Conservation (phyloP, 2,329 filamentous ascomycete species). For the Xylariaceae sp. region DNA sequence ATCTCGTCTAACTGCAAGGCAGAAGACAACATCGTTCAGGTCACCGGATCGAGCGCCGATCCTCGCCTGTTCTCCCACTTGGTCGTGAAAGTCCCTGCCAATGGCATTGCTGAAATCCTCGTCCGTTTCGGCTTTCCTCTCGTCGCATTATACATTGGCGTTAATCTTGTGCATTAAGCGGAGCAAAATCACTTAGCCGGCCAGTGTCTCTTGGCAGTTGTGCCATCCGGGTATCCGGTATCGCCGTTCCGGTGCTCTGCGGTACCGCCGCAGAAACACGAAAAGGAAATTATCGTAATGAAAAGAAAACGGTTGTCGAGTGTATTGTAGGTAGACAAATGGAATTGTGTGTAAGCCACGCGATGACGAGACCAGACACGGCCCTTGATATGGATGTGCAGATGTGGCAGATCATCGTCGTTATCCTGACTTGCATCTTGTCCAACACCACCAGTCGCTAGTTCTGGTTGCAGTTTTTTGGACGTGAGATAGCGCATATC, state of each 20-base stretch:
- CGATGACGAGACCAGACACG: too few relatives aligned
- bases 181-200: conserved; percentile 8
- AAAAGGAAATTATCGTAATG: conserved; percentile 10
- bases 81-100: too few relatives aligned
- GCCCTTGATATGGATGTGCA: not conserved
- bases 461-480: too few relatives aligned
- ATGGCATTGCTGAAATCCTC: not conserved
- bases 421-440: too few relatives aligned
- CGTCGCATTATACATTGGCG: conserved; percentile 18
- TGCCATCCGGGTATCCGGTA: conserved; percentile 22
- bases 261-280: conserved; percentile 15
- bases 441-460: too few relatives aligned
- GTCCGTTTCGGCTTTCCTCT: conserved; percentile 5
- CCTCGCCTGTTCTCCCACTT: too few relatives aligned
- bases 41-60: too few relatives aligned
- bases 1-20: too few relatives aligned
- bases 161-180: conserved; percentile 3
- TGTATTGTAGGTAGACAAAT: conserved; percentile 12
- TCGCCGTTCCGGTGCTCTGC: conserved; percentile 18
- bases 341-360: too few relatives aligned
- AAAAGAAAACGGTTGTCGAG: conserved; percentile 12
- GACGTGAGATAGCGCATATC: too few relatives aligned
- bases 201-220: conserved; percentile 9
- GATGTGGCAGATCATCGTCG: not conserved
- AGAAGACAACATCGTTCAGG: too few relatives aligned